phyloP scores from a whole-genome alignment of 257 asterid genomes.

The Nicotiana otophora region DNA sequence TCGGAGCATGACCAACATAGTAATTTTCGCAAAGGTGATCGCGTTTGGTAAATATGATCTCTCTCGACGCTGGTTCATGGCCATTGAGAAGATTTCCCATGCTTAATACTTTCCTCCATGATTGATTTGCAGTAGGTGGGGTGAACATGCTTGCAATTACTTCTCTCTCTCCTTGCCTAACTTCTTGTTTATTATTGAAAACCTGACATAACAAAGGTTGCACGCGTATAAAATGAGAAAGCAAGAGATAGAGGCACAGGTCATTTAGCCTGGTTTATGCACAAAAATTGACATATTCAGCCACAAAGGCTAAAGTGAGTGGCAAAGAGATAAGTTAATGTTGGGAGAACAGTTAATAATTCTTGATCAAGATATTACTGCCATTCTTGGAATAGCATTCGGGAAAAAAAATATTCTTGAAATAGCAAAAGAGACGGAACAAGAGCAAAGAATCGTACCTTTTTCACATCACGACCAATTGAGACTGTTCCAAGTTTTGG shows the following conservation, averaged over 20 bases:
- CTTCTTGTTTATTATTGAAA: conserved; percentile 45
- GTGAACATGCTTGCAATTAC: conserved; percentile 63
- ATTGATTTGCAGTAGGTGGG: conserved; percentile 85
- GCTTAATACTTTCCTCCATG: conserved; percentile 90
- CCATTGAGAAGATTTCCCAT: conserved; percentile 97
- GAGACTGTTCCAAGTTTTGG: conserved; percentile 70
- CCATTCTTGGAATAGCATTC: neutral
- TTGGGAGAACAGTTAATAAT: neutral
- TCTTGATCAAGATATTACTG: neutral
- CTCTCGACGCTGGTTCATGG: conserved; percentile 82
- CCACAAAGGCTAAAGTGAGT: neutral
- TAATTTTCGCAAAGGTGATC: conserved; percentile 63
- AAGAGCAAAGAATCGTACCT: conserved; percentile 37
- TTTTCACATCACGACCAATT: conserved; percentile 24
- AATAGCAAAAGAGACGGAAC: neutral
- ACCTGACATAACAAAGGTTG: conserved; percentile 29
- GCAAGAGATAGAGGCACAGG: neutral
- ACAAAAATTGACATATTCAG: neutral
- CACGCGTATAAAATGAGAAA: neutral
- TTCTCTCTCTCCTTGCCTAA: conserved; percentile 49
- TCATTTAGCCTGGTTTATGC: neutral
- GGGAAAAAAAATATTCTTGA: no score
- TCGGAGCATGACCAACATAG: conserved; percentile 38
- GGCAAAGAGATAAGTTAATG: neutral
- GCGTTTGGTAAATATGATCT: conserved; percentile 68